Conservation (phyloP, 139 green algal genomes). For the Nannochloris sp. region DNA sequence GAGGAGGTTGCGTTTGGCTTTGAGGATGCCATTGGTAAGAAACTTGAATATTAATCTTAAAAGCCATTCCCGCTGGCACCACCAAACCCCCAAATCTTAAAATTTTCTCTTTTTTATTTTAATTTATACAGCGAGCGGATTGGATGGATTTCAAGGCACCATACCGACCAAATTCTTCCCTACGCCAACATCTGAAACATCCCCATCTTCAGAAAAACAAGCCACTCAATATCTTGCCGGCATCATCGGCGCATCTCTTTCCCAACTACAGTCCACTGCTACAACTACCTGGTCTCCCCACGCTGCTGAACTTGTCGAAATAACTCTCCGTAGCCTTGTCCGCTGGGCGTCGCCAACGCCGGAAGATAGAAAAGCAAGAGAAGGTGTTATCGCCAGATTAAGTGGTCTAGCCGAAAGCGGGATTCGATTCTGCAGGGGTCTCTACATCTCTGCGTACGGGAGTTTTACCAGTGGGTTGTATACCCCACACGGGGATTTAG, state of each 20-base stretch:
- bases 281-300: not conserved
- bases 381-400: slow-evolving; percentile 2
- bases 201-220: not conserved
- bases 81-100: too few relatives aligned
- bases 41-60: not conserved
- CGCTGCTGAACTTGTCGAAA: not conserved
- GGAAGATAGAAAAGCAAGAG: not conserved
- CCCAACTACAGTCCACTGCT: not conserved
- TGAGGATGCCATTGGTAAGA: not conserved
- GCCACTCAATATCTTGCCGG: not conserved
- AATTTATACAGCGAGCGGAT: not conserved
- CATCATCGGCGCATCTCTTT: not conserved
- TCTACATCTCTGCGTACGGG: slow-evolving; percentile 6
- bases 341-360: not conserved
- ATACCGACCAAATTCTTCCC: not conserved
- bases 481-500: slow-evolving; percentile 34
- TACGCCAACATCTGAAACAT: too few relatives aligned
- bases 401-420: slow-evolving; percentile 11
- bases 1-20: too few relatives aligned
- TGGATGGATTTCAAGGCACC: not conserved
- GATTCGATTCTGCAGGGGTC: slow-evolving; percentile 21
- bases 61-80: not conserved
- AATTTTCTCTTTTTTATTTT: not conserved
- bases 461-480: slow-evolving; percentile 37
- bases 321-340: not conserved